These are phyloP conservation scores for Lophium mytilinum DNA, from an alignment of 495 filamentous ascomycete genomes.

Conservation along the genomic window DNA sequence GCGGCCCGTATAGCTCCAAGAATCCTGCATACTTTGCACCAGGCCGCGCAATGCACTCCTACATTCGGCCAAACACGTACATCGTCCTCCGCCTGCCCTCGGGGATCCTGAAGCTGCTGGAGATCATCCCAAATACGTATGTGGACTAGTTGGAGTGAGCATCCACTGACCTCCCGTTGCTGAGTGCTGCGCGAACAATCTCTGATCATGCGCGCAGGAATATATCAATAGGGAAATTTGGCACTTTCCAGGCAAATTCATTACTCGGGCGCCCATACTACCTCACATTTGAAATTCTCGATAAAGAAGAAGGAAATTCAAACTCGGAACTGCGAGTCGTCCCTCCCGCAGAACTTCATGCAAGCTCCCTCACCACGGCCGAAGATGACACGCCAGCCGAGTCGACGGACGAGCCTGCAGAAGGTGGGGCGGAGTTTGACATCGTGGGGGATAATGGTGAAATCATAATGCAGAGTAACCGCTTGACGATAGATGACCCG, in stretches of 20 bases:
- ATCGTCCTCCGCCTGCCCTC: conserved; percentile 62
- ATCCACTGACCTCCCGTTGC: conserved; percentile 12
- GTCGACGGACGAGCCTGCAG: conserved; percentile 40
- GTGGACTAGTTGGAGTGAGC: conserved; percentile 38
- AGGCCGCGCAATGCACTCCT: conserved; percentile 33
- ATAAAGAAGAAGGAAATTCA: conserved; percentile 48
- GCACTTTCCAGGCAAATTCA: conserved; percentile 74
- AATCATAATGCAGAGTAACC: conserved; percentile 68
- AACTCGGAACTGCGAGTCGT: conserved; percentile 66
- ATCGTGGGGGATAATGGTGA: conserved; percentile 46
- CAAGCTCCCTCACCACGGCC: conserved; percentile 59
- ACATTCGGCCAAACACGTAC: conserved; percentile 55
- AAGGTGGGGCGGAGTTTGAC: conserved; percentile 43
- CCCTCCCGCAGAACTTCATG: conserved; percentile 71
- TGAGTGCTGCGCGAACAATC: conserved; percentile 15
- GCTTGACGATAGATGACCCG: conserved; percentile 68
- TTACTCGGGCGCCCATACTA: conserved; percentile 83
- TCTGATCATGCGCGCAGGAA: conserved; percentile 44
- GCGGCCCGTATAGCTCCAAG: neutral
- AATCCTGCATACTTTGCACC: neutral
- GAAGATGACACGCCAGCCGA: conserved; percentile 37
- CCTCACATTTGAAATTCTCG: conserved; percentile 80
- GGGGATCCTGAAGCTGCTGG: conserved; percentile 51
- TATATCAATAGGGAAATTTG: conserved; percentile 83
- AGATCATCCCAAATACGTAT: conserved; percentile 71